Evolutionary conservation across 371 early-diverging fungal genomes (phyloP).

Genomic region (Catenaria anguillulae): DNA sequence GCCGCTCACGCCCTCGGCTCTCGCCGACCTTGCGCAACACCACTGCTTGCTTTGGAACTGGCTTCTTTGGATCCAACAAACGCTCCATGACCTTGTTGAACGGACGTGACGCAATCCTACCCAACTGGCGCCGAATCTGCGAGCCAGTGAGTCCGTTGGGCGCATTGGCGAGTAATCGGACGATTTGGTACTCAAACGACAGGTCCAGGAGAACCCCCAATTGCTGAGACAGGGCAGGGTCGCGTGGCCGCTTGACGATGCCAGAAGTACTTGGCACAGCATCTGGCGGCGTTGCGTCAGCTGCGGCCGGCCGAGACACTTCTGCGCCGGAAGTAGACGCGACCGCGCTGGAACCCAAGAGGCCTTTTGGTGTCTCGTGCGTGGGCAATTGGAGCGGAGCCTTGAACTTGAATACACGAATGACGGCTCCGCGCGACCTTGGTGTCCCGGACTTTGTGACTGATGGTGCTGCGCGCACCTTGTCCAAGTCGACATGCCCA

Average conservation of each 20-base stretch:
- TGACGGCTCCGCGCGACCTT: too few species aligned
- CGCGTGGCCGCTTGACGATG: too few species aligned
- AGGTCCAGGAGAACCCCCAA: constrained; percentile 21
- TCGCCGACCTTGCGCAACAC: too few species aligned
- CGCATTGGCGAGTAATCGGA: constrained; percentile 16
- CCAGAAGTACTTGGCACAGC: background rate
- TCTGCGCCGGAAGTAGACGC: background rate
- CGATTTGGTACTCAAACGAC: constrained; percentile 27
- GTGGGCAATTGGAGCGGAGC: too few species aligned
- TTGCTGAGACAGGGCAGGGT: constrained; percentile 11
- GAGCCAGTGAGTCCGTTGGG: constrained; percentile 20
- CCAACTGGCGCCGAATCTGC: constrained; percentile 15
- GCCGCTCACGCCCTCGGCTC: constrained; percentile 23
- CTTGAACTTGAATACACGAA: too few species aligned
- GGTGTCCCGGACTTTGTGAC: too few species aligned
- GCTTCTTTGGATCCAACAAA: constrained; percentile 13
- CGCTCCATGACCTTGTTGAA: constrained; percentile 16
- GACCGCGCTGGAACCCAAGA: too few species aligned
- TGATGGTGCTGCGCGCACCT: too few species aligned
- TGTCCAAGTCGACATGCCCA: too few species aligned
- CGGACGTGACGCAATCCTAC: constrained; percentile 14
- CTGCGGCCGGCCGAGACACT: background rate
- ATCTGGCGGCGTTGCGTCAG: background rate
- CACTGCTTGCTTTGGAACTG: too few species aligned
- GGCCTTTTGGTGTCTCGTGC: too few species aligned